A percentile compares a stretch with the other conserved stretches of the same genome.
These are phyloP conservation scores for Bisporella sp. DNA, from an alignment of 2,329 filamentous ascomycete species.

Conservation along the genomic window DNA sequence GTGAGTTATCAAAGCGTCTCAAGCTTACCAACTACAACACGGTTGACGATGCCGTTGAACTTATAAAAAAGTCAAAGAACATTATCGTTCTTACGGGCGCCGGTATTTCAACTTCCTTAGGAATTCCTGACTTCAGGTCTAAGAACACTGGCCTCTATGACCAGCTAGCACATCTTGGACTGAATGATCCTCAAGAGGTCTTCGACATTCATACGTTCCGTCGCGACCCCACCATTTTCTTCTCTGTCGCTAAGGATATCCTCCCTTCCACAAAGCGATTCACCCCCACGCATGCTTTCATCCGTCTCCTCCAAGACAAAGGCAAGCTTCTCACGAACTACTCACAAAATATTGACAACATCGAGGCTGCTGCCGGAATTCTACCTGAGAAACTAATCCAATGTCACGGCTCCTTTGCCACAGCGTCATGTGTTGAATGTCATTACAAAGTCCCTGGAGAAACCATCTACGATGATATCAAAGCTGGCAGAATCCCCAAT, in stretches of 20 bases:
- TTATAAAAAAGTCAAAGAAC: conserved; percentile 69
- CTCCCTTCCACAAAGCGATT: conserved; percentile 72
- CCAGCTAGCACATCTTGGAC: conserved; percentile 69
- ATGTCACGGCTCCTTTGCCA: conserved; percentile 94
- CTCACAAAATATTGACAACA: conserved; percentile 97
- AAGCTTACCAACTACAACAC: conserved; percentile 78
- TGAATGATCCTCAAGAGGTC: conserved; percentile 81
- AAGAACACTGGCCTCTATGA: conserved; percentile 90
- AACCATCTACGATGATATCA: conserved; percentile 72
- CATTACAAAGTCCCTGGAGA: conserved; percentile 66
- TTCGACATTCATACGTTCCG: conserved; percentile 88
- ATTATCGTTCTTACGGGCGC: conserved; percentile 93
- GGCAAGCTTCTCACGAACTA: conserved; percentile 93
- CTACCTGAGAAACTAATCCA: conserved; percentile 77
- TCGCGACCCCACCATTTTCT: conserved; percentile 84
- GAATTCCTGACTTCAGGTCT: conserved; percentile 94
- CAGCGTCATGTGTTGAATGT: conserved; percentile 82
- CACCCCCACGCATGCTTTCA: conserved; percentile 92
- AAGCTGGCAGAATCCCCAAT: conserved; percentile 65
- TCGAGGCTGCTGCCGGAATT: conserved; percentile 83
- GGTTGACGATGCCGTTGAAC: conserved; percentile 75
- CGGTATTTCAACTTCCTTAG: conserved; percentile 92
- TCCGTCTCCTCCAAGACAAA: conserved; percentile 79
- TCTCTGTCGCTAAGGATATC: conserved; percentile 84
- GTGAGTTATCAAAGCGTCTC: conserved; percentile 73